Percentiles rank a stretch among this genome's conserved stretches.
phyloP scores from a whole-genome alignment of 331 rosid genomes.

The Acacia pycnantha region DNA sequence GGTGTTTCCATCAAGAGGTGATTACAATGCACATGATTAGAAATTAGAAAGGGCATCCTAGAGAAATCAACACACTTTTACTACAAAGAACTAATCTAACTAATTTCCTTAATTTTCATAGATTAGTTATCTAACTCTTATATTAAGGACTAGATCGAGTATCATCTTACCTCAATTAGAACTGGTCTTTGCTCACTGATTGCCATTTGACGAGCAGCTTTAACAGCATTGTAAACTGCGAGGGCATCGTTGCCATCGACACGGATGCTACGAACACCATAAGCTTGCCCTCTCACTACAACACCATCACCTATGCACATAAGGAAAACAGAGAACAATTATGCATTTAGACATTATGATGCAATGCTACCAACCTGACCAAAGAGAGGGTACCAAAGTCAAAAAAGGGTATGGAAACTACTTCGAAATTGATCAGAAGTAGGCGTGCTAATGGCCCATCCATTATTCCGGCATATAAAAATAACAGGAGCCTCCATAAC shows the following conservation, averaged over 20 bases:
- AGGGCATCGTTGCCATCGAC: conserved; percentile 94
- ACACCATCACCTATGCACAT: conserved; percentile 78
- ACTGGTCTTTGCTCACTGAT: conserved; percentile 70
- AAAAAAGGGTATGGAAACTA: conserved; percentile 29
- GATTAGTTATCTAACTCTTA: too few species aligned
- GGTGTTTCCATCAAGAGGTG: too few species aligned
- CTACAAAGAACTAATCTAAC: too few species aligned
- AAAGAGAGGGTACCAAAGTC: conserved; percentile 6
- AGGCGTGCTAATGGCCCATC: conserved; percentile 99
- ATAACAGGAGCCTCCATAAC: conserved; percentile 88
- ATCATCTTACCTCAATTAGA: conserved; percentile 68
- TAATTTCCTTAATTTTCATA: too few species aligned
- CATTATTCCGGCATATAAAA: conserved; percentile 92
- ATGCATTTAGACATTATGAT: conserved; percentile 11
- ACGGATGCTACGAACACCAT: conserved; percentile 82
- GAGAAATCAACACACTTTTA: too few species aligned
- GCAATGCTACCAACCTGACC: neutral
- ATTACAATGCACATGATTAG: too few species aligned
- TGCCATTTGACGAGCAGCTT: conserved; percentile 83
- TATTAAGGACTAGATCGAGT: too few species aligned
- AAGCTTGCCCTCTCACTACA: conserved; percentile 79
- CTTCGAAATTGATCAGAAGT: conserved; percentile 95
- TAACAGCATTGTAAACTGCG: conserved; percentile 75
- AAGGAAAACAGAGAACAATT: conserved; percentile 25
- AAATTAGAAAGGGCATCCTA: too few species aligned